Evolutionary conservation across 2,329 filamentous ascomycete species (phyloP).

Genomic region (Xylariaceae sp.): DNA sequence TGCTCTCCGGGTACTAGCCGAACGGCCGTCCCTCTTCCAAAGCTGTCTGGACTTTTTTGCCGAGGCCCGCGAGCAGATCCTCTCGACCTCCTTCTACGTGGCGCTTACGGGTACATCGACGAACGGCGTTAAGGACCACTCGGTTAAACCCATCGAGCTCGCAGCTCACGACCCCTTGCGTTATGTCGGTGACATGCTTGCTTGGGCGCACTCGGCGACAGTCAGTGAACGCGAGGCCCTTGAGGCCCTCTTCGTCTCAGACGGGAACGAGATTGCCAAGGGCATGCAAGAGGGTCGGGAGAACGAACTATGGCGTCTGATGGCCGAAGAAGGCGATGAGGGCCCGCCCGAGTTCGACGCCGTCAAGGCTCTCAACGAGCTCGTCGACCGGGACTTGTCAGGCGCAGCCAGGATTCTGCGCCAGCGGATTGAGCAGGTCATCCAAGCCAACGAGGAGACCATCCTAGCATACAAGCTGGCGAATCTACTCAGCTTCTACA

Average conservation of each 20-base stretch:
- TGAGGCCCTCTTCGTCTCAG: slow-evolving; percentile 83
- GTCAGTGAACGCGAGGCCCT: slow-evolving; percentile 92
- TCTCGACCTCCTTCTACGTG: slow-evolving; percentile 84
- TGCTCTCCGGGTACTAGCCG: slow-evolving; percentile 79
- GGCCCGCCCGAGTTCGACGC: slow-evolving; percentile 64
- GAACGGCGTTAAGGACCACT: slow-evolving; percentile 52
- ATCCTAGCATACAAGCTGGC: slow-evolving; percentile 85
- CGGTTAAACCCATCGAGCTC: slow-evolving; percentile 86
- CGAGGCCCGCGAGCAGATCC: slow-evolving; percentile 76
- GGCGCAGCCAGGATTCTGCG: slow-evolving; percentile 79
- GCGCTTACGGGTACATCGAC: slow-evolving; percentile 71
- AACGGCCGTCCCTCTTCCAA: slow-evolving; percentile 84
- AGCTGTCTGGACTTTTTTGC: slow-evolving; percentile 91
- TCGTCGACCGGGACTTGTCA: slow-evolving; percentile 80
- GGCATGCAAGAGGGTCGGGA: slow-evolving; percentile 74
- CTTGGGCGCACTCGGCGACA: slow-evolving; percentile 90
- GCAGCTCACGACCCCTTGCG: slow-evolving; percentile 85
- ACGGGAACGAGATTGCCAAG: slow-evolving; percentile 80
- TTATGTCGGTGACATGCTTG: slow-evolving; percentile 95
- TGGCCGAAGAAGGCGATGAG: slow-evolving; percentile 48
- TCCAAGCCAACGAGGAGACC: slow-evolving; percentile 86
- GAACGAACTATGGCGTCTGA: slow-evolving; percentile 75
- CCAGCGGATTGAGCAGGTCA: slow-evolving; percentile 83
- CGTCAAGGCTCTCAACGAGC: slow-evolving; percentile 70
- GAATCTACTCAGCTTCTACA: slow-evolving; percentile 86